Evolutionary conservation across 768 basidiomycete species (phyloP), one percentile per base, ranked within the genome.

Genomic region (Lentinula edodes): DNA sequence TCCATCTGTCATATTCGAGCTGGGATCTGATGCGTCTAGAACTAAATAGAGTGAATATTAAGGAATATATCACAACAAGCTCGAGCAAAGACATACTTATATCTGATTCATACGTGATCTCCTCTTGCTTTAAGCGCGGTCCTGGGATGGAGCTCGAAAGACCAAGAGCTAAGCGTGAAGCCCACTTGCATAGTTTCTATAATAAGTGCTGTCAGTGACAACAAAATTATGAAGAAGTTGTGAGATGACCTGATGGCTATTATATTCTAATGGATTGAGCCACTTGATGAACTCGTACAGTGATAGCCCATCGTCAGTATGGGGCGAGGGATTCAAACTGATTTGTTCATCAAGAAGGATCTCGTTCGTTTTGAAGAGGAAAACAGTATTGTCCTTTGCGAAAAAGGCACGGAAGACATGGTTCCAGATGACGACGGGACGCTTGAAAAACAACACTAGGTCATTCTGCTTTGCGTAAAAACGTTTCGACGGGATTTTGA

Each of bases 131-230:
- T 3, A 89, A 61, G 6, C 72, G 64, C 3, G 82, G 70, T 0
- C 84, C 87, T 6, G 87, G 87, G 4, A 83, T 74, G 1, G 88
- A 88, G 54, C 80, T 88, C 0, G 88, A 89, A 6, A 88, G 68
- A 0, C 83, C 85, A 8, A 90, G 76, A 0, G 81, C 78, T 63
- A 83, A 84, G 0, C 87, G 78, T n/a, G 87, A 78, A 12, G 80
- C 75, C 81, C 83, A 89, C 70, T 90, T 89, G 1, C 82, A 75
- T 72, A 88, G 80, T 10, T 78, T 75, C 88, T 89, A 57, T 51
- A 20, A 59, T 34, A 13, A 46, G 35, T 36, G 32, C 10, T 8
- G 8, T 1, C 46, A 18, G 28, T 28, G 28, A 34, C 54, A n/a
- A 42, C 52, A 48, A 6, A 20, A 42, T 41, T 36, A 6, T 6